These are phyloP conservation scores for Ceratocystis diversiconidia DNA, from an alignment of 2,329 filamentous ascomycete genomes.

Conservation along the genomic window DNA sequence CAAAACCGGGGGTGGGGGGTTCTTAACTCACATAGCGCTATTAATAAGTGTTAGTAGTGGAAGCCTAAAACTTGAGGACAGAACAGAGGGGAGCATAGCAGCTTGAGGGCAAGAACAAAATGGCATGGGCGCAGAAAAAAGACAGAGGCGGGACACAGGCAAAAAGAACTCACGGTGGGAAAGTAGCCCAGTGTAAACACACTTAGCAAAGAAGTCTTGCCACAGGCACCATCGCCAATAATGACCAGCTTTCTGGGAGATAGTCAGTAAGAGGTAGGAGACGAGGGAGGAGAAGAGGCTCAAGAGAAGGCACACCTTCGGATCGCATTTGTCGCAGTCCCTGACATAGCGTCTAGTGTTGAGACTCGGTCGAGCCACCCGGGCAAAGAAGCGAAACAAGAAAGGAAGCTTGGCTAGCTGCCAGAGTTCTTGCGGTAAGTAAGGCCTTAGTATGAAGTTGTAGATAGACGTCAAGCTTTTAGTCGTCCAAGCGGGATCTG, in stretches of 20 bases:
- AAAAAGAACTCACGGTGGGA: constrained; percentile 59
- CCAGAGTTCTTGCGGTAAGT: too few species aligned
- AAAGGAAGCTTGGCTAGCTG: neutral
- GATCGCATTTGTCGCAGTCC: constrained; percentile 16
- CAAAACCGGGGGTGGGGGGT: neutral
- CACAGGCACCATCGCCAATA: constrained; percentile 92
- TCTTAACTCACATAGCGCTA: constrained; percentile 43
- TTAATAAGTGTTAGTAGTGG: constrained; percentile 2
- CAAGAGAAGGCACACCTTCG: constrained; percentile 10
- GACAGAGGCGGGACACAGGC: constrained; percentile 2
- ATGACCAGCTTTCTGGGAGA: constrained; percentile 79
- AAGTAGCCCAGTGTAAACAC: constrained; percentile 98
- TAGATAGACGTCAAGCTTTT: too few species aligned
- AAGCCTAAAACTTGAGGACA: neutral
- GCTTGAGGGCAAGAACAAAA: constrained; percentile 21
- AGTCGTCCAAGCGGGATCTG: too few species aligned
- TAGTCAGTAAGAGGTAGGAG: neutral
- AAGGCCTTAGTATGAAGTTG: too few species aligned
- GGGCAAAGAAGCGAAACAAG: neutral
- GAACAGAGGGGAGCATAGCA: too few species aligned
- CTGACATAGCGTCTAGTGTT: constrained; percentile 12
- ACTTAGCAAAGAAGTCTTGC: constrained; percentile 92
- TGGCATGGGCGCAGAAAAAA: constrained; percentile 14
- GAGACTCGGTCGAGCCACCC: neutral
- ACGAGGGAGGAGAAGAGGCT: neutral